Conservation (phyloP, 345 rosid genomes). For the Balakata baccata region DNA sequence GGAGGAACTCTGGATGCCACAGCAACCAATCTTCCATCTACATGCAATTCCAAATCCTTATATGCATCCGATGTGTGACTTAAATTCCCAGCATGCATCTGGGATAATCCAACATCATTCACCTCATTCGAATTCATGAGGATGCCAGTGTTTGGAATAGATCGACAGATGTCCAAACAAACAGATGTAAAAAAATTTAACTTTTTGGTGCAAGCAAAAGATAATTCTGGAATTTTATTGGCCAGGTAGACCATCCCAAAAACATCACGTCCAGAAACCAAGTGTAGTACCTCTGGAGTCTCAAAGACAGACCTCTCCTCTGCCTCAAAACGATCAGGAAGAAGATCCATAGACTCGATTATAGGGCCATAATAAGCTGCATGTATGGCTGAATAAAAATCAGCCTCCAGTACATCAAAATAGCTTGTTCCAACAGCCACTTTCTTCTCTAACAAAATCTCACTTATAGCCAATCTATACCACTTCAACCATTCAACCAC, state of each 20-base stretch:
- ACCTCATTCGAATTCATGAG: constrained; percentile 20
- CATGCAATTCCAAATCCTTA: constrained; percentile 74
- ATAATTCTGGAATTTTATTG: constrained; percentile 45
- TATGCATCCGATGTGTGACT: constrained; percentile 59
- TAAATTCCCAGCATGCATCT: constrained; percentile 26
- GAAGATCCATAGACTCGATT: constrained; percentile 73
- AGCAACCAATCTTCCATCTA: constrained; percentile 75
- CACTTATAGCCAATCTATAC: constrained; percentile 77
- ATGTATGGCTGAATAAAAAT: constrained; percentile 77
- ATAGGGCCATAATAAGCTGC: constrained; percentile 80
- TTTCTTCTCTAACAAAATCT: constrained; percentile 64
- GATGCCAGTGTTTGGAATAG: constrained; percentile 29
- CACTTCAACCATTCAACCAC: constrained; percentile 90
- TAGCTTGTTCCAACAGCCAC: constrained; percentile 64
- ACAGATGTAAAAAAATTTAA: constrained; percentile 39
- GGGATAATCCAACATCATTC: constrained; percentile 31
- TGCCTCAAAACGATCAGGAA: constrained; percentile 90
- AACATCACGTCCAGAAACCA: constrained; percentile 88
- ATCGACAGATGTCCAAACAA: constrained; percentile 26
- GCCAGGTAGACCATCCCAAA: constrained; percentile 83
- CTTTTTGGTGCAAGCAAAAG: constrained; percentile 40
- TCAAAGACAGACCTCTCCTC: constrained; percentile 87
- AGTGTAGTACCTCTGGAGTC: constrained; percentile 73
- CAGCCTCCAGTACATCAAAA: constrained; percentile 70
- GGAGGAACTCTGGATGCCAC: constrained; percentile 72